Evolutionary conservation across 2,329 filamentous ascomycete species (phyloP).

Genomic region (Ophiostoma piceae): DNA sequence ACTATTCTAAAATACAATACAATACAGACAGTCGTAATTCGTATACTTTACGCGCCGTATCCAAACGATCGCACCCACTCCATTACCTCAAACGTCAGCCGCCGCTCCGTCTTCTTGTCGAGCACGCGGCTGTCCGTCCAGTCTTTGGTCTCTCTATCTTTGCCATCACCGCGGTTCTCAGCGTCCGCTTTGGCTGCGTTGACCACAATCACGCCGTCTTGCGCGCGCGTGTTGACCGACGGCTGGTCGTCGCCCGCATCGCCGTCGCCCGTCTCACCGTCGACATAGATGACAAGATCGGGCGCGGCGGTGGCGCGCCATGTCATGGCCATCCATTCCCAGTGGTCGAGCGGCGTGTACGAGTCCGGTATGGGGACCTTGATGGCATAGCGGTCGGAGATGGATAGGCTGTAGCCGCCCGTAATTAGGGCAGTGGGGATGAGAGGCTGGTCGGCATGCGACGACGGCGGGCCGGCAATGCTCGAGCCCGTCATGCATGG

Average conservation of each 20-base stretch:
- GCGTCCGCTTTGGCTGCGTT: constrained; percentile 29
- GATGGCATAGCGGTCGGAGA: constrained; percentile 69
- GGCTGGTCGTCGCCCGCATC: not conserved
- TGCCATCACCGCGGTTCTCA: not conserved
- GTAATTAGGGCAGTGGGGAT: constrained; percentile 67
- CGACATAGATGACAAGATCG: constrained; percentile 65
- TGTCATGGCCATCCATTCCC: constrained; percentile 93
- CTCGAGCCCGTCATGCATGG: not conserved
- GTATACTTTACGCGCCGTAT: not conserved
- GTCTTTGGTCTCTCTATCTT: not conserved
- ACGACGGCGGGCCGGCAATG: not conserved
- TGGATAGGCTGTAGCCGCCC: constrained; percentile 71
- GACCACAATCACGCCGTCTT: constrained; percentile 48
- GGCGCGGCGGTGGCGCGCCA: constrained; percentile 83
- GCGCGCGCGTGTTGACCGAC: constrained; percentile 41
- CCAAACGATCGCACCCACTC: constrained; percentile 63
- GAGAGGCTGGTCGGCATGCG: not conserved
- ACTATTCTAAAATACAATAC: not conserved
- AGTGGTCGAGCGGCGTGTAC: constrained; percentile 82
- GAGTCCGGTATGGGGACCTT: constrained; percentile 68
- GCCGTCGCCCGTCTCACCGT: constrained; percentile 12
- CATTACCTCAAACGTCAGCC: constrained; percentile 79
- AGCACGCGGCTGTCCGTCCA: constrained; percentile 32
- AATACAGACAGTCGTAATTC: not conserved
- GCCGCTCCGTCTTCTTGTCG: constrained; percentile 64